These are phyloP conservation scores for Skeletonema marinoi DNA, from an alignment of 108 stramenopile species.

Conservation along the genomic window DNA sequence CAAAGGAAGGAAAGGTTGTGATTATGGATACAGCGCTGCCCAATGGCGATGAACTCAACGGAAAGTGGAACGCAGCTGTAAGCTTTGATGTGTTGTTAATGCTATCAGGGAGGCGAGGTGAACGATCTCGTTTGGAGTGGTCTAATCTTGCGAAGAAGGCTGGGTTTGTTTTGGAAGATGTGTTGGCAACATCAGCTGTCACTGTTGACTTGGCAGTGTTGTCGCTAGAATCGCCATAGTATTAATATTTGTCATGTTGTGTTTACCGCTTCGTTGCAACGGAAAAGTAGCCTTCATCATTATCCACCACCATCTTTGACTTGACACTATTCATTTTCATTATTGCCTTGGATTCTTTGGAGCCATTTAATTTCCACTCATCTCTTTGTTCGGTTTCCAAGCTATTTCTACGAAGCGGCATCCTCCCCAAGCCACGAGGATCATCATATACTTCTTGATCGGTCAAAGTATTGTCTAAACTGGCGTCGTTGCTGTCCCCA, in stretches of 20 bases:
- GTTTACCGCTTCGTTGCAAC: conserved; percentile 35
- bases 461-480: not conserved
- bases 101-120: conserved; percentile 37
- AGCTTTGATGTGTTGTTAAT: conserved; percentile 46
- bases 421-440: conserved; percentile 41
- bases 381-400: not conserved
- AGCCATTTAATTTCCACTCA: conserved; percentile 23
- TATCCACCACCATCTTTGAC: conserved; percentile 28
- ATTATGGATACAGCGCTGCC: conserved; percentile 48
- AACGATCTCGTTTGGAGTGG: conserved; percentile 42
- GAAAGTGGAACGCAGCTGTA: conserved; percentile 42
- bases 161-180: conserved; percentile 35
- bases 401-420: conserved; percentile 39
- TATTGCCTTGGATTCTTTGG: conserved; percentile 34
- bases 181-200: conserved; percentile 34
- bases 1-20: conserved; percentile 32
- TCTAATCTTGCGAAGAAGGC: conserved; percentile 33
- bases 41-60: conserved; percentile 35
- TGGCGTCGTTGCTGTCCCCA: not conserved
- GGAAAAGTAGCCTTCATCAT: conserved; percentile 30
- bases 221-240: not conserved
- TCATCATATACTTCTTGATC: conserved; percentile 52
- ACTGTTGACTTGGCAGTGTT: conserved; percentile 43
- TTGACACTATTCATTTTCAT: conserved; percentile 30
- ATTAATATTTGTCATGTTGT: not conserved